phyloP scores from a whole-genome alignment of 352 stramenopile genomes.

The Phytophthora lateralis region DNA sequence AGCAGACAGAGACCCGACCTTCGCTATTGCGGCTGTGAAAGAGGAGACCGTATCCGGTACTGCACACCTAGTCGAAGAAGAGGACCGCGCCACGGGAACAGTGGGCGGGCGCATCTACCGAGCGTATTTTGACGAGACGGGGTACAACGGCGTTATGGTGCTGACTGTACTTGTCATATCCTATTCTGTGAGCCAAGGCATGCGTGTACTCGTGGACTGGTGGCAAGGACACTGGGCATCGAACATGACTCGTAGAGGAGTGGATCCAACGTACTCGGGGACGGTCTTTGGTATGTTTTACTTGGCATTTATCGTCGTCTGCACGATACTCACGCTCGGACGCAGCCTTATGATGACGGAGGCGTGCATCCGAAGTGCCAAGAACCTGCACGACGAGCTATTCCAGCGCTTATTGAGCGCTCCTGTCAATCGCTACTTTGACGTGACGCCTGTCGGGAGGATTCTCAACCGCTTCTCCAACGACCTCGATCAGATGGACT shows the following conservation, averaged over 20 bases:
- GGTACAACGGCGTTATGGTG: conserved; percentile 15
- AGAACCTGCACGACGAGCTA: conserved; percentile 36
- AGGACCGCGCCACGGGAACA: conserved; percentile 33
- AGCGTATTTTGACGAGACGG: conserved; percentile 36
- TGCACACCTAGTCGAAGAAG: conserved; percentile 32
- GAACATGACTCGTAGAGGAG: conserved; percentile 26
- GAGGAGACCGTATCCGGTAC: not conserved
- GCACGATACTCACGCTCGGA: conserved; percentile 14
- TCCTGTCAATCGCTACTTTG: conserved; percentile 52
- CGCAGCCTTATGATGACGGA: conserved; percentile 31
- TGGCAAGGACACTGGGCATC: conserved; percentile 37
- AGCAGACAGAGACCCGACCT: not conserved
- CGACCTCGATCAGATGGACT: conserved; percentile 53
- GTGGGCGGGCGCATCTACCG: conserved; percentile 27
- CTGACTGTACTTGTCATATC: conserved; percentile 6
- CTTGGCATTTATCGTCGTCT: conserved; percentile 32
- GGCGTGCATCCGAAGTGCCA: conserved; percentile 26
- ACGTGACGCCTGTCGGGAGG: conserved; percentile 49
- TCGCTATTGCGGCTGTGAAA: conserved; percentile 1
- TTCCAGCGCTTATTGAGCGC: conserved; percentile 48
- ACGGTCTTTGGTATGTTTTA: conserved; percentile 39
- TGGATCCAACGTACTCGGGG: conserved; percentile 20
- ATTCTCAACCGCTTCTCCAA: conserved; percentile 58
- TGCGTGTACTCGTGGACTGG: conserved; percentile 34
- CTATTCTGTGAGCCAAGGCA: conserved; percentile 19